Conservation (phyloP, 2,329 filamentous ascomycete species). For the Fusarium subtropicale region DNA sequence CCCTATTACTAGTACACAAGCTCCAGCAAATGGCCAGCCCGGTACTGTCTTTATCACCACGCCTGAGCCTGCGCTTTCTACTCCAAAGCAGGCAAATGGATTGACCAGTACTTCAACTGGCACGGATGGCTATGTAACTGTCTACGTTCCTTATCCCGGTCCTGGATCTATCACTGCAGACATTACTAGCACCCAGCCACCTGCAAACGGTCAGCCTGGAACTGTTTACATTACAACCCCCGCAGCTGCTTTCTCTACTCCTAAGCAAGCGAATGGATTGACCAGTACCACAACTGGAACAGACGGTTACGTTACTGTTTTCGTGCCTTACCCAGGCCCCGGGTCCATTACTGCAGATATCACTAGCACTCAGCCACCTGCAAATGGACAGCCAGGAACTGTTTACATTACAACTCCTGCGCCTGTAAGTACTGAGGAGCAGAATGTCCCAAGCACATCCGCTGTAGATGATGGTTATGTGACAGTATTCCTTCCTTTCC, state of each 20-base stretch:
- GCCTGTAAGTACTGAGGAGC: not conserved
- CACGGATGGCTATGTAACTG: constrained; percentile 21
- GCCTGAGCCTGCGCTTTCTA: not conserved
- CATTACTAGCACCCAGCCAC: constrained; percentile 11
- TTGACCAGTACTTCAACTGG: constrained; percentile 5
- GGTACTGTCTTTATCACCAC: constrained; percentile 23
- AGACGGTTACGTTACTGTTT: constrained; percentile 22
- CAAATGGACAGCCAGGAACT: constrained; percentile 16
- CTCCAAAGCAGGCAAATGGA: constrained; percentile 6
- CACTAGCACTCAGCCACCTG: constrained; percentile 7
- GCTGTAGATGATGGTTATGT: constrained; percentile 21
- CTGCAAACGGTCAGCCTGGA: constrained; percentile 8
- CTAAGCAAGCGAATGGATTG: constrained; percentile 10
- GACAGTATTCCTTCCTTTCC: constrained; percentile 16
- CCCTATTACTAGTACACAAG: constrained; percentile 11
- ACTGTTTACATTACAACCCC: constrained; percentile 19
- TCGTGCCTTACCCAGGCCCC: constrained; percentile 1
- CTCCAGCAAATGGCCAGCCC: constrained; percentile 9
- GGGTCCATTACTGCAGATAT: constrained; percentile 18
- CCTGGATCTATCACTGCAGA: constrained; percentile 13
- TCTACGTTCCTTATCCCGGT: constrained; percentile 8
- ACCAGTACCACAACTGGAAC: not conserved
- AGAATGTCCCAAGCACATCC: not conserved
- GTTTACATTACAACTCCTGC: constrained; percentile 20
- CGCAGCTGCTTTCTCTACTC: not conserved